phyloP scores from a whole-genome alignment of 805 yeast species.

The Millerozyma miso region DNA sequence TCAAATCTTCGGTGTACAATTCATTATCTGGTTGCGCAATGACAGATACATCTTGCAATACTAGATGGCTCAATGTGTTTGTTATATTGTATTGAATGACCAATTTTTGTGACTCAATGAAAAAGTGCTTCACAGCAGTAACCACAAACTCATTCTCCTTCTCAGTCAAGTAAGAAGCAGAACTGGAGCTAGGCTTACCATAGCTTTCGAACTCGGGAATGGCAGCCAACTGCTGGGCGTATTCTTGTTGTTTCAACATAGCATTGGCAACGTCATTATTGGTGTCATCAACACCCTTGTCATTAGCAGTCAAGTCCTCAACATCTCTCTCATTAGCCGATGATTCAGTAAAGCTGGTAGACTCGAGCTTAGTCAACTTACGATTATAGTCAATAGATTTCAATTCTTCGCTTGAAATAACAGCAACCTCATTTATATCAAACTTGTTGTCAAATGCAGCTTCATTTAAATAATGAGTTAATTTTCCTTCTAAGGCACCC shows the following conservation, averaged over 20 bases:
- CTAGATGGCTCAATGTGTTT: conserved; percentile 77
- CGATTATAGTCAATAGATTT: conserved; percentile 59
- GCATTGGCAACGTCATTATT: conserved; percentile 19
- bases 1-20: conserved; percentile 61
- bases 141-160: conserved; percentile 91
- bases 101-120: conserved; percentile 60
- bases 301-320: conserved; percentile 9
- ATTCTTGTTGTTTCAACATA: conserved; percentile 54
- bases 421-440: conserved; percentile 65
- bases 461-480: conserved; percentile 64
- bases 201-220: conserved; percentile 70
- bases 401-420: conserved; percentile 62
- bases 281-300: conserved; percentile 15
- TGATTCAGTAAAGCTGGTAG: conserved; percentile 14
- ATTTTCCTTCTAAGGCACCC: conserved; percentile 70
- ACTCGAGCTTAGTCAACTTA: conserved; percentile 40
- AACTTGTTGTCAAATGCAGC: conserved; percentile 54
- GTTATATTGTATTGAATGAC: conserved; percentile 77
- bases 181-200: conserved; percentile 73
- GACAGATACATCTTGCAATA: conserved; percentile 73
- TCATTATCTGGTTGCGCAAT: conserved; percentile 61
- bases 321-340: conserved; percentile 8
- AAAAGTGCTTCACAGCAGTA: conserved; percentile 76
- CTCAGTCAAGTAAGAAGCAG: conserved; percentile 69
- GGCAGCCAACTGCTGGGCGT: conserved; percentile 61